Base-by-base conservation (phyloP, 2,329 filamentous ascomycete genomes). In the Chrysoporthe deuterocubensis region DNA sequence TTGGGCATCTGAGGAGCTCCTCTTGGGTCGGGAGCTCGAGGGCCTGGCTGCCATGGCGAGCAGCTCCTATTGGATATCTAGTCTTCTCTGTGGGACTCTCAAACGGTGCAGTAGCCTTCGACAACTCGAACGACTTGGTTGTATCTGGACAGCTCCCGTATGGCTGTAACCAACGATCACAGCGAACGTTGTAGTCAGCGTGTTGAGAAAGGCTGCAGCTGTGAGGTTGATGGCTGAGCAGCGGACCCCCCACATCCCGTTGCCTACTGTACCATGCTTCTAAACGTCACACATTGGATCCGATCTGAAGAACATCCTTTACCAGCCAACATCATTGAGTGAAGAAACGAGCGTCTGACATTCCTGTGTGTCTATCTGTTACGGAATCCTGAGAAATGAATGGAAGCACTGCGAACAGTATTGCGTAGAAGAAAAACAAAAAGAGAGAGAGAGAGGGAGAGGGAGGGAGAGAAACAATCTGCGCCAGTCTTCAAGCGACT, bases 1-100 rank as follows among this genome's bases (percentile, higher is more conserved):
- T 26, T 57, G 40, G 37, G 54, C 40, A 18, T 43, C 60, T 11
- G 61, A 50, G 21, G 60, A 42, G 46, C 42, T 21, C 48, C 67
- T 67, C 48, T 69, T 69, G 1, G 57, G n/a, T 43, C 57, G n/a
- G 9, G 13, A 32, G 37, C 34, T 46, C 34, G 58, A 50, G n/a
- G 57, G 42, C 4, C 43, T 40, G 21, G 54, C 32, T n/a, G 44
- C 59, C 67, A 66, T 66, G 37, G n/a, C 34, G 50, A 54, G 13
- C 21, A 54, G 4, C 13, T 32, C 13, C 7, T 13, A 21, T 16
- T 54, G 50, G 32, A 16, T 54, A 34, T 34, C 50, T 54, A 16
- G 21, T 21, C 16, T 34, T 32, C 26, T 54, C 50, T 6, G 32
- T 16, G 11, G 21, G 21, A 54, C 26, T 11, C 3, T 32, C 14